Base-by-base conservation (phyloP, 192 early-diverging fungal species). In the Mortierella claussenii region DNA sequence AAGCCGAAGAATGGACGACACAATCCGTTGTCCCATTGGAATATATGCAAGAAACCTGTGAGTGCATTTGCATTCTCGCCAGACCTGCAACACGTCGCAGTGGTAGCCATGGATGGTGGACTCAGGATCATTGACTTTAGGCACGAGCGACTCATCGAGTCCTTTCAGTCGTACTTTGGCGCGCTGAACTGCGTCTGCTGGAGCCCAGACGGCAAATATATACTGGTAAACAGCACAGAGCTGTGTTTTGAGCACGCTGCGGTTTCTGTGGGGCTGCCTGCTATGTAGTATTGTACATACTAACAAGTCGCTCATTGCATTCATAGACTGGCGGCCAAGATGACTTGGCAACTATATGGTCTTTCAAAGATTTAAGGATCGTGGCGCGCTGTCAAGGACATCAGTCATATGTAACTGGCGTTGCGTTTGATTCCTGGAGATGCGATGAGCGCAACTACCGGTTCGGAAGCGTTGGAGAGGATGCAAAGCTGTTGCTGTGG, bases 361-460 rank as follows among this genome's bases (percentile, higher is more conserved):
- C 89, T 27, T 93, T 95, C 74, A 81, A 87, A 32, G 91, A 91
- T 40, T 82, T 85, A 30, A 68, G 87, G 13, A 88, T 96, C 24
- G 85, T 97, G 2, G 95, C 94, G 4, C 81, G 97, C 11, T 95
- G 95, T 76, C 92, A 94, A 66, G 96, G 95, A 20, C 96, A 97
- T 71, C 85, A 89, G 57, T 97, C 96, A 1, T 97, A 96, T 94
- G 91, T 94, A 36, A 94, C 86, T 24, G 80, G 81, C 18, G 86
- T 97, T 2, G 87, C 88, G 8, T 98, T 97, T 86, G 97, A 98
- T 70, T 86, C 89, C 8, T 82, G 87, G 82, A 80, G 85, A 50
- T 93, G 90, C 60, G 89, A 89, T 55, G 92, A 92, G 13, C 69
- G 86, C 30, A 90, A 86, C 27, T 97, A 95, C 75, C 78, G 94